Base-by-base conservation (phyloP, 148 eudicot species). In the Camellia lanceoleosa region DNA sequence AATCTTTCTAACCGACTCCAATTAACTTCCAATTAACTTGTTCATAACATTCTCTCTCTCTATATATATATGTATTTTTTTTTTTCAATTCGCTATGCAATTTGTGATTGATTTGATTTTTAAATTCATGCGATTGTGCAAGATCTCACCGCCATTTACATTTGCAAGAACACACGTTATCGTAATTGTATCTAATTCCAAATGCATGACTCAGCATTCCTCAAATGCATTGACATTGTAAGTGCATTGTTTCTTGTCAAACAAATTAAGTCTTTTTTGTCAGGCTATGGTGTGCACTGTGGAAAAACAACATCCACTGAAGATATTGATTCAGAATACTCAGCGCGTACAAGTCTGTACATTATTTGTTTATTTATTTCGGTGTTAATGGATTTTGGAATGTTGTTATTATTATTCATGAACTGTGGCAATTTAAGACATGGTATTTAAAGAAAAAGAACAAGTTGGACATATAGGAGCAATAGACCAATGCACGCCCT, bases 121-220 rank as follows among this genome's bases (percentile, higher is more conserved):
- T 41, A 5, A 20, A 3, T 63, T 76, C 60, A 9, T 47, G 18
- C 23, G 43, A 62, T 77, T 47, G 61, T 38, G 4, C 14, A 42
- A 67, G 73, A 78, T 78, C 80, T 54, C 51, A 11, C 51, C 4
- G 52, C 15, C 62, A 66, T 66, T 52, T 9, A 7, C 46, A 30
- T 2, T 16, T 54, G 62, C 46, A 15, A 73, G 4, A 19, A 8
- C 77, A 14, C 6, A 55, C 1, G 47, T 74, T 73, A 23, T 58
- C 19, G 42, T 49, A 7, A 51, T n/a, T 5, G 74, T n/a, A 51
- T 70, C 56, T 70, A 20, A 70, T 12, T 72, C n/a, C 54, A 52
- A 5, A 72, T 23, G 59, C 71, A 67, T 20, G 5, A 44, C 20
- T 44, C 12, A 16, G 51, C 73, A 44, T 41, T 68, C 38, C 54